Evolutionary conservation across 2,329 filamentous ascomycete genomes (phyloP).

Genomic region (Fusarium mundagurra): DNA sequence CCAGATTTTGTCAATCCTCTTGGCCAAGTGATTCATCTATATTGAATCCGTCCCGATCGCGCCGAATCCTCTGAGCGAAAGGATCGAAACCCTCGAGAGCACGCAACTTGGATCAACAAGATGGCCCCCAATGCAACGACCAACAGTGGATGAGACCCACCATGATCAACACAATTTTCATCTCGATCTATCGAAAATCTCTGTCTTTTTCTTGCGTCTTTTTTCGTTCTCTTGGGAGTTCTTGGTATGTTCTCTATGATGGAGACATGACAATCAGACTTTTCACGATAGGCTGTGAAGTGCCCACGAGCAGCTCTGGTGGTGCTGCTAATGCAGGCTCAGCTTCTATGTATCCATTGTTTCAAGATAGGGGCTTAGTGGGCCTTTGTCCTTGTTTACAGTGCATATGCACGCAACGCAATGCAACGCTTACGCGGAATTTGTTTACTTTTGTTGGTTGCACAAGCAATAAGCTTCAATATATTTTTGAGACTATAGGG

Average conservation of each 20-base stretch:
- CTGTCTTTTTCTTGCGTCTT: constrained; percentile 19
- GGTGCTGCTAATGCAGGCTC: constrained; percentile 35
- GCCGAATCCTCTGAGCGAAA: not conserved
- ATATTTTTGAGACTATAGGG: not conserved
- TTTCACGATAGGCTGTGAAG: constrained; percentile 31
- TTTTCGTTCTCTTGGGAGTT: constrained; percentile 5
- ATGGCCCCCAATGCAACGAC: not conserved
- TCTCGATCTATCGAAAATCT: constrained; percentile 8
- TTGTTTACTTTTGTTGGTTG: constrained; percentile 4
- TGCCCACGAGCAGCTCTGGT: constrained; percentile 28
- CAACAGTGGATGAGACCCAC: not conserved
- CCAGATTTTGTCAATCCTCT: not conserved
- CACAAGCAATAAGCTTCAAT: not conserved
- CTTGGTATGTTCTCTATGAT: constrained; percentile 12
- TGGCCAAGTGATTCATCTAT: constrained; percentile 2
- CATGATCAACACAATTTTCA: not conserved
- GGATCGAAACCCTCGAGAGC: not conserved
- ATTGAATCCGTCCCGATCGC: not conserved
- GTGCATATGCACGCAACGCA: not conserved
- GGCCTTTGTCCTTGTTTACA: not conserved
- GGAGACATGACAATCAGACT: constrained; percentile 12
- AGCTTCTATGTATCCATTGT: constrained; percentile 18
- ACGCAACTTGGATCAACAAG: not conserved
- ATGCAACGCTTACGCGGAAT: constrained; percentile 21
- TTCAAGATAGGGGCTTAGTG: constrained; percentile 30